Evolutionary conservation across 805 yeast genomes (phyloP).

Genomic region (Yarrowia deformans): DNA sequence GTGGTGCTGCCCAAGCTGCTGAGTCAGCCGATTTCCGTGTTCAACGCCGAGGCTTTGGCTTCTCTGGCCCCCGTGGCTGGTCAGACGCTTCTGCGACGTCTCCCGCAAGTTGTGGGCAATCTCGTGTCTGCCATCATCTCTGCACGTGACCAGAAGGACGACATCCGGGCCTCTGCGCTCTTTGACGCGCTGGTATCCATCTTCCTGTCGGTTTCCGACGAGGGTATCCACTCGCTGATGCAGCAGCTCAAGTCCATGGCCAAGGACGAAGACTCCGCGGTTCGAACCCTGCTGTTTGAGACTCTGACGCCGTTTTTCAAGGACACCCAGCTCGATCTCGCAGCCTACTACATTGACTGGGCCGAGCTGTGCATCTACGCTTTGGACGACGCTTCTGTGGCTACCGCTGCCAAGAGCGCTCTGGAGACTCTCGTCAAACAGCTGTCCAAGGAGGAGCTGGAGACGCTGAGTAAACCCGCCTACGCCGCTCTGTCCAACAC

Average conservation of each 20-base stretch:
- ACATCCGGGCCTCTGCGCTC: constrained; percentile 50
- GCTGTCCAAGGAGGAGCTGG: constrained; percentile 78
- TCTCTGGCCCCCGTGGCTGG: constrained; percentile 92
- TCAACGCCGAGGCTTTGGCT: constrained; percentile 87
- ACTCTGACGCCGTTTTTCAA: constrained; percentile 77
- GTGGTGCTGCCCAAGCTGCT: constrained; percentile 85
- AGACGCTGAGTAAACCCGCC: constrained; percentile 80
- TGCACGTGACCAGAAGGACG: constrained; percentile 47
- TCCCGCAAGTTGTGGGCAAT: constrained; percentile 75
- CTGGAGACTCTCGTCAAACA: constrained; percentile 70
- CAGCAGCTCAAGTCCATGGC: constrained; percentile 79
- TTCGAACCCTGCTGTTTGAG: constrained; percentile 58
- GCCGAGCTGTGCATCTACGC: constrained; percentile 71
- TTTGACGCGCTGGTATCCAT: constrained; percentile 66
- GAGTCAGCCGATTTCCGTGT: constrained; percentile 78
- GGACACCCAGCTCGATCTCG: constrained; percentile 67
- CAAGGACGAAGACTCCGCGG: constrained; percentile 73
- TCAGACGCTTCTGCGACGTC: constrained; percentile 72
- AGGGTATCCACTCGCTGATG: constrained; percentile 83
- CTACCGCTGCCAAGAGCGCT: constrained; percentile 68
- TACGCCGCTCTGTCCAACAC: constrained; percentile 71
- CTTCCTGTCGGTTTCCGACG: constrained; percentile 75
- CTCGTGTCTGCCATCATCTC: constrained; percentile 67
- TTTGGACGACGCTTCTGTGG: constrained; percentile 74
- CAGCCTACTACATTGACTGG: constrained; percentile 76